Percentiles rank a stretch among this genome's conserved stretches.
Evolutionary conservation across 2,329 filamentous ascomycete species (phyloP).

Genomic region (Fusarium floridanum): DNA sequence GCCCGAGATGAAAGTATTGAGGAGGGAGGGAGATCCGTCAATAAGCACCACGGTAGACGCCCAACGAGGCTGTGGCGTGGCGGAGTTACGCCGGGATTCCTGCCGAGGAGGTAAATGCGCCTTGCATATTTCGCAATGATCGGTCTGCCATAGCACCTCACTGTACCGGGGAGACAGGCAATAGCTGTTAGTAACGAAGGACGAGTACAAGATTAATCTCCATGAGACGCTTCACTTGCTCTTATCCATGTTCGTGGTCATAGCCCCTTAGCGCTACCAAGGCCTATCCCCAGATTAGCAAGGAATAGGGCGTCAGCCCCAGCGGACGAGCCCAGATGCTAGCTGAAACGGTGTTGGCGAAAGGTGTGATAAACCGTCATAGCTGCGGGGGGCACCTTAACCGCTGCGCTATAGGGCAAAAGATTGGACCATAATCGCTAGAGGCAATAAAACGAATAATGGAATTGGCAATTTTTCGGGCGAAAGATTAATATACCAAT

Average conservation of each 20-base stretch:
- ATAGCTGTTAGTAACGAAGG: not conserved
- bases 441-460: too few relatives aligned
- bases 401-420: too few relatives aligned
- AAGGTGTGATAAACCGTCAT: too few relatives aligned
- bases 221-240: not conserved
- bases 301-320: too few relatives aligned
- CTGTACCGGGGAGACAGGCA: not conserved
- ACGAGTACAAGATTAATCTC: not conserved
- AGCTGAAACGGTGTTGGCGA: too few relatives aligned
- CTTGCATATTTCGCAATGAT: not conserved
- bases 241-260: not conserved
- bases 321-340: too few relatives aligned
- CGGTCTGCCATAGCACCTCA: not conserved
- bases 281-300: not conserved
- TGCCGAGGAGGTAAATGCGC: not conserved
- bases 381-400: too few relatives aligned
- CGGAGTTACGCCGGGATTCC: not conserved
- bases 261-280: not conserved
- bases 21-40: not conserved
- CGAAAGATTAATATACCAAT: too few relatives aligned
- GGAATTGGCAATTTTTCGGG: too few relatives aligned
- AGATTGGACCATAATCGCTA: too few relatives aligned
- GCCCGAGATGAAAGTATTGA: not conserved
- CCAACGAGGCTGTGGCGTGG: slow-evolving; percentile 6
- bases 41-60: not conserved